phyloP scores from a whole-genome alignment of 768 basidiomycete genomes.

The Mycena floridula region DNA sequence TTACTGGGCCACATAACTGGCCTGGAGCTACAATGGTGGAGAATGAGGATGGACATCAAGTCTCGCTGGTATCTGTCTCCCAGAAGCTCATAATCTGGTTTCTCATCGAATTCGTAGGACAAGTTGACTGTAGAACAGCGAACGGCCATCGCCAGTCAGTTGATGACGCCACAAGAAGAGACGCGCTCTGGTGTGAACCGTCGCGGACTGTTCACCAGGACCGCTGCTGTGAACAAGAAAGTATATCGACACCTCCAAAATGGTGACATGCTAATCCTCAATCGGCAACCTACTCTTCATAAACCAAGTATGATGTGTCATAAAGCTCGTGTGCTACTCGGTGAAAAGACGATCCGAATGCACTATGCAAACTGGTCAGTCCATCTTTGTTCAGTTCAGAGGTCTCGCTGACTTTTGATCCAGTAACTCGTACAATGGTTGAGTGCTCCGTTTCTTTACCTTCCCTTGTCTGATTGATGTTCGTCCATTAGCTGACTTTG shows the following conservation, averaged over 20 bases:
- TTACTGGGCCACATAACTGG: slow-evolving; percentile 81
- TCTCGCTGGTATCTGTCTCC: slow-evolving; percentile 58
- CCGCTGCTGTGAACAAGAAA: slow-evolving; percentile 87
- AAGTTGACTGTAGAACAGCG: slow-evolving; percentile 83
- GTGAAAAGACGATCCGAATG: slow-evolving; percentile 99
- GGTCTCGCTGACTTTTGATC: slow-evolving; percentile 2
- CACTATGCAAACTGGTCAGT: slow-evolving; percentile 98
- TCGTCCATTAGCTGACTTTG: slow-evolving; percentile 69
- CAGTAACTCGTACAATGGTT: slow-evolving; percentile 97
- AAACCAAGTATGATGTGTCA: slow-evolving; percentile 99
- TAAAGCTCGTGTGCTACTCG: slow-evolving; percentile 82
- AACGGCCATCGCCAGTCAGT: slow-evolving; percentile 91
- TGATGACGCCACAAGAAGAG: slow-evolving; percentile 86
- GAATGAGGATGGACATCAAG: slow-evolving; percentile 87
- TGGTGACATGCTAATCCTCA: slow-evolving; percentile 92
- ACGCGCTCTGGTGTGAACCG: slow-evolving; percentile 38
- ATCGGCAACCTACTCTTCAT: slow-evolving; percentile 96
- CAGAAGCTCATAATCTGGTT: not conserved
- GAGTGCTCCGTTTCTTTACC: slow-evolving; percentile 1
- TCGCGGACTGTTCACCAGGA: slow-evolving; percentile 67
- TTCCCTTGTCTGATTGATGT: not conserved
- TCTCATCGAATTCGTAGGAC: slow-evolving; percentile 44
- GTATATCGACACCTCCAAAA: slow-evolving; percentile 93
- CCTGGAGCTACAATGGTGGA: slow-evolving; percentile 95
- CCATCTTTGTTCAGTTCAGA: slow-evolving; percentile 1